A percentile compares a stretch with the other conserved stretches of the same genome.
Conservation (phyloP, 2,329 filamentous ascomycete species). For the Xylariaceae sp. region DNA sequence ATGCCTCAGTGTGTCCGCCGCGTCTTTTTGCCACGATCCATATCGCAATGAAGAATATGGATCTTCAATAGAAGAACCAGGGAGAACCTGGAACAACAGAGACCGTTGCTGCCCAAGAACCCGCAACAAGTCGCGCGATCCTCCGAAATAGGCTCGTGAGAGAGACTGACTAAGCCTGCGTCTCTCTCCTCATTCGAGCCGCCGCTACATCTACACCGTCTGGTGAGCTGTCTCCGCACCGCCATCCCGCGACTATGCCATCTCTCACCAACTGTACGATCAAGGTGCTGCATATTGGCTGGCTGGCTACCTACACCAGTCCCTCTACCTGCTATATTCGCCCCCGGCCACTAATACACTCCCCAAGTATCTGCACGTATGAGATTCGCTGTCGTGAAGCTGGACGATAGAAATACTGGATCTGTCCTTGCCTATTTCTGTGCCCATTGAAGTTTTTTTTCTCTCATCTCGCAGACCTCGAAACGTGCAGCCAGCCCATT, state of each 20-base stretch:
- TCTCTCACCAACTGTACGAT: constrained; percentile 14
- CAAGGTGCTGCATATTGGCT: constrained; percentile 13
- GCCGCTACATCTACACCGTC: constrained; percentile 13
- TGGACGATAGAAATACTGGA: constrained; percentile 26
- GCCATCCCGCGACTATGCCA: constrained; percentile 10
- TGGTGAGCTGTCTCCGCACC: constrained; percentile 12
- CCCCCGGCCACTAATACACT: constrained; percentile 24
- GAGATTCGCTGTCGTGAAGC: constrained; percentile 26
- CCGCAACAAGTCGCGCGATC: constrained; percentile 32
- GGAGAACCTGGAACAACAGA: constrained; percentile 33
- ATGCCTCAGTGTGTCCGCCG: constrained; percentile 28
- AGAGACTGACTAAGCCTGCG: constrained; percentile 25
- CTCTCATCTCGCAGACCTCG: constrained; percentile 17
- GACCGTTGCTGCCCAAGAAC: constrained; percentile 42
- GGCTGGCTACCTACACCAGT: no score
- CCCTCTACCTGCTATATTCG: constrained; percentile 18
- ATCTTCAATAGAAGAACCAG: constrained; percentile 21
- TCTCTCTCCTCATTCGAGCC: constrained; percentile 21
- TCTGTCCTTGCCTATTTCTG: constrained; percentile 18
- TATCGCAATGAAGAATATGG: constrained; percentile 24
- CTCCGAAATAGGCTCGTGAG: constrained; percentile 36
- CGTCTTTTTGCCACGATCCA: constrained; percentile 27
- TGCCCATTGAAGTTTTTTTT: constrained; percentile 20
- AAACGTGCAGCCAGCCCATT: constrained; percentile 27
- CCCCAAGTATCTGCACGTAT: constrained; percentile 24